Evolutionary conservation across 805 yeast genomes (phyloP), one percentile per base, ranked within the genome.

Genomic region (Cyberlindnera bimundalis): DNA sequence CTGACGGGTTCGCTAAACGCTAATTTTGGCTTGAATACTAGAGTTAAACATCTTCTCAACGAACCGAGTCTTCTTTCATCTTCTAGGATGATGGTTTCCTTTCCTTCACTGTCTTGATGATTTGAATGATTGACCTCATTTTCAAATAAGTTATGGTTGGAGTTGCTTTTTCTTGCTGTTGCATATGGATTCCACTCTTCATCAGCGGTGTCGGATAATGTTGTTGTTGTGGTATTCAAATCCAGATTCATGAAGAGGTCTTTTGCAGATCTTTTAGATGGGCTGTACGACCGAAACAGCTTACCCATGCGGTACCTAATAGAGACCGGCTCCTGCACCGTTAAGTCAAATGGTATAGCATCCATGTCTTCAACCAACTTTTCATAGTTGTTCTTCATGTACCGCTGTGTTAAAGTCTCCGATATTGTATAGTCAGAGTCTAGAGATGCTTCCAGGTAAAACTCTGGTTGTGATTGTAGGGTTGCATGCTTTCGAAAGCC

Each of bases 361-460:
- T 57, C 56, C 40, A 57, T 35, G 29, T 57, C 61, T 4, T 42
- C 44, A 33, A 52, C 40, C 30, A 57, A 36, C 12, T 21, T 45
- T 9, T 52, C 53, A 38, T 51, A 55, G 24, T 48, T 45, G 25
- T 37, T 39, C 20, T 32, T 35, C 55, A 53, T 46, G 19, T 56
- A 57, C 19, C 55, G 36, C 31, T 57, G 59, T 1, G 61, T 57
- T 28, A 57, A 46, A 0, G 61, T 56, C 35, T 54, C 55, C 8
- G 42, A 40, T 0, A 37, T 53, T 3, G 46, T 50, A 6, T 9
- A 20, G n/a, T n/a, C n/a, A n/a, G n/a, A n/a, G n/a, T n/a, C n/a
- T n/a, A n/a, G n/a, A n/a, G n/a, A n/a, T n/a, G n/a, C n/a, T n/a
- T n/a, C n/a, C n/a, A n/a, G n/a, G n/a, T n/a, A n/a, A n/a, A n/a